Percentiles rank a stretch among this genome's conserved stretches.
Conservation (phyloP, 1,139 yeast species). For the Debaryomyces sp. region DNA sequence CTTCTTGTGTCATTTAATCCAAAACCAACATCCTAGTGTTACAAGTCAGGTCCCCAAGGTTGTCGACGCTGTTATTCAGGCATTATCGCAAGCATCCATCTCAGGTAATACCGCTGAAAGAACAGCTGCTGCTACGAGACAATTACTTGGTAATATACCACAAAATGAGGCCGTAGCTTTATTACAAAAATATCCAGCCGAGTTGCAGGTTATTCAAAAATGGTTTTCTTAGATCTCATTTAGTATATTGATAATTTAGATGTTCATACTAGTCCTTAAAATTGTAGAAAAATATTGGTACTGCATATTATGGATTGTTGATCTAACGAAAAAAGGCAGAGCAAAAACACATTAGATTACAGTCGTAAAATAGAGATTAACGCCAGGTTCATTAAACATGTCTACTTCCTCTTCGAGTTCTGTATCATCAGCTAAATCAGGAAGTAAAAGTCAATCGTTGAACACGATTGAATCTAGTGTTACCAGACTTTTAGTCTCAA, state of each 20-base stretch:
- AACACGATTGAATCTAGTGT: constrained; percentile 82
- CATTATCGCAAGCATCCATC: constrained; percentile 68
- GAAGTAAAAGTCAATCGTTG: constrained; percentile 37
- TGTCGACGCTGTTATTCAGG: constrained; percentile 76
- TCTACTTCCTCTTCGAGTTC: constrained; percentile 8
- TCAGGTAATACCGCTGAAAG: constrained; percentile 71
- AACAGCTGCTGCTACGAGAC: constrained; percentile 62
- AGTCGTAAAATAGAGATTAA: not conserved
- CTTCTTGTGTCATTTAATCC: constrained; percentile 75
- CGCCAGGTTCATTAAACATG: not conserved
- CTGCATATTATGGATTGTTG: not conserved
- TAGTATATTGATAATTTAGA: not conserved
- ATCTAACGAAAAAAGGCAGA: not conserved
- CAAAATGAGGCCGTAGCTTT: constrained; percentile 69
- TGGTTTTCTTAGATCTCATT: constrained; percentile 47
- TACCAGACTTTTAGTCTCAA: constrained; percentile 80
- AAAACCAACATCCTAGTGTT: constrained; percentile 66
- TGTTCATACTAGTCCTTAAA: not conserved
- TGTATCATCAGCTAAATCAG: constrained; percentile 4
- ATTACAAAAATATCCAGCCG: constrained; percentile 64
- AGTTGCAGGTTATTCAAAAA: constrained; percentile 62
- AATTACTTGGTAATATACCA: constrained; percentile 48
- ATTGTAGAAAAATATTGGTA: not conserved
- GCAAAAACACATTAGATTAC: not conserved
- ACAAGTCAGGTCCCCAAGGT: constrained; percentile 60